Evolutionary conservation across 2,329 filamentous ascomycete genomes (phyloP), one percentile per base, ranked within the genome.

Genomic region (Dothideomycetes sp.): DNA sequence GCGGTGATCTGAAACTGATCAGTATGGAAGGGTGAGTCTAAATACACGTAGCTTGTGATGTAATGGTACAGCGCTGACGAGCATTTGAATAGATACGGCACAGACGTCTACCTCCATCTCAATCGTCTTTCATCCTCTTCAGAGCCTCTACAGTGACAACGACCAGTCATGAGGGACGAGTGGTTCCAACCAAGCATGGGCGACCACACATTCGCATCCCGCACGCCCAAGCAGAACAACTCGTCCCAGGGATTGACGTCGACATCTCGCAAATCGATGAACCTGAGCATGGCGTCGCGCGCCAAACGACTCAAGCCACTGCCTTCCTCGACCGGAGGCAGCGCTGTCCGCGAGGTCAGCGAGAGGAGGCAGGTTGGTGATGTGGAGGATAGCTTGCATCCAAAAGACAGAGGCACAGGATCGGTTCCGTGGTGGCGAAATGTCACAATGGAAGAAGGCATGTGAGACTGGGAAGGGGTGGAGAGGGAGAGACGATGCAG

Each of bases 11-110:
- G 53, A 96, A 96, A 64, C 65, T 98, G 60, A 98, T 98, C 56
- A 95, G 87, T 60, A 98, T 98, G 91, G 91, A 98, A 70, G 91
- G 91, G 85, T 94, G 69, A 71, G 83, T 54, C n/a, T n/a, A 18
- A 19, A 16, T 27, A 40, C 40, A 37, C n/a, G n/a, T n/a, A 18
- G 37, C 36, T 29, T 60, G 37, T 40, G 33, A 15, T 27, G 36
- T 46, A 43, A 24, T 31, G 22, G 40, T n/a, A 36, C 18, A 40
- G 39, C 45, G 38, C 54, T 61, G 19, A 47, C 35, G 31, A 32
- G 7, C 18, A 4, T n/a, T n/a, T n/a, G 10, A 17, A 4, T 52
- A 94, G 89, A 43, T 98, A 98, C 62, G 91, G 91, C 49, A 98
- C 91, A 37, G 91, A 98, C 58, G 91, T 96, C 38, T 98, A 98